Evolutionary conservation across 257 asterid species (phyloP).

Genomic region (Nicotiana knightiana): DNA sequence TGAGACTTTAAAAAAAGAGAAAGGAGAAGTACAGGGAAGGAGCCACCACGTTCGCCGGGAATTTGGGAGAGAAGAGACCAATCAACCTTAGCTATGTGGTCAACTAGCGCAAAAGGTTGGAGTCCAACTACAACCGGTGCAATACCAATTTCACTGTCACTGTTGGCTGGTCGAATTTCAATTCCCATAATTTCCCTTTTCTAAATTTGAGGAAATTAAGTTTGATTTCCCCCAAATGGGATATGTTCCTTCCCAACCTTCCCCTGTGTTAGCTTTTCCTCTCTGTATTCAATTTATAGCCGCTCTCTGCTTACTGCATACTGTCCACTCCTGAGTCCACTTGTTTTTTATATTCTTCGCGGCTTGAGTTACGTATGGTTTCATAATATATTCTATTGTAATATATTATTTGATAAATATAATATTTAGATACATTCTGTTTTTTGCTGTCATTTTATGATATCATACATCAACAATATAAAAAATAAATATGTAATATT

Average conservation of each 20-base stretch:
- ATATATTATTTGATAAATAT: no score
- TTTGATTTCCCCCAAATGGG: neutral
- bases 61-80: slow-evolving; percentile 79
- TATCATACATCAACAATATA: no score
- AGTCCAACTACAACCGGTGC: slow-evolving; percentile 76
- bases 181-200: slow-evolving; percentile 47
- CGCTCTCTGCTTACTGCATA: neutral
- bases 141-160: slow-evolving; percentile 2
- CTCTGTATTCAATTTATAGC: neutral
- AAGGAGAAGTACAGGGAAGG: slow-evolving; percentile 59
- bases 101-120: slow-evolving; percentile 87
- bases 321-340: neutral
- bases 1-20: neutral
- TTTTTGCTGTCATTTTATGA: no score
- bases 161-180: slow-evolving; percentile 36
- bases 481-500: no score
- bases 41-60: slow-evolving; percentile 91
- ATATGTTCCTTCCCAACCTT: neutral
- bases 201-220: neutral
- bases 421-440: no score
- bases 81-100: slow-evolving; percentile 85
- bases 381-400: no score
- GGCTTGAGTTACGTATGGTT: no score
- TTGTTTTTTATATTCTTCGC: neutral
- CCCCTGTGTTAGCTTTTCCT: neutral